Evolutionary conservation across 140 eudicot genomes (phyloP), one percentile per base, ranked within the genome.

Genomic region (Anethum foeniculum): DNA sequence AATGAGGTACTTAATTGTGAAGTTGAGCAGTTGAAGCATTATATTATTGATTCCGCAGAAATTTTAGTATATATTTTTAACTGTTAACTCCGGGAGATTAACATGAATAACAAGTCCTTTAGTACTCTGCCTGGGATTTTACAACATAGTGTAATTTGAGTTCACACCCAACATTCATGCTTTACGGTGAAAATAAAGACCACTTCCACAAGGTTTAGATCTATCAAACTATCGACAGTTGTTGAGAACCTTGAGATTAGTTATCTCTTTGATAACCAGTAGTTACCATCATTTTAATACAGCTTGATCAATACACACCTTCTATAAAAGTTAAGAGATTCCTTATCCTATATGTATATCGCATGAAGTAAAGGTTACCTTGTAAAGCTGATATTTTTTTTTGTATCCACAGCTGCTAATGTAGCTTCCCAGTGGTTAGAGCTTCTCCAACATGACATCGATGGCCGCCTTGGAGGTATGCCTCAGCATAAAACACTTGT

Each of bases 371-470:
- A 41, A 79, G 72, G 14, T 15, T 67, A 67, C 21, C 7, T 23
- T 23, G 47, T 69, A 54, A 54, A 76, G 46, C 47, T 28, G 32
- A 65, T 49, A 32, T 4, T 10, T 62, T 1, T 62, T 62, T 39
- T 71, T 54, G 78, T 14, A 73, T 75, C 79, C 86, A 46, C 90
- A 94, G 98, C 92, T 87, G 97, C 98, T 54, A 86, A 77, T 84
- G 96, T 94, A 77, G 98, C 98, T 81, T 85, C 92, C 51, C 97
- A 92, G 74, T 94, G 98, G 98, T 76, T 94, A 81, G 96, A 89
- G 69, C 90, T 94, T 76, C 89, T 92, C 78, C 88, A 83, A 78
- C 95, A 89, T 82, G 98, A 94, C 87, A 89, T 92, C 28, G 87
- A 87, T 83, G 97, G 97, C 5, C 97, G 96, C 81, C 89, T 92